These are phyloP conservation scores for Fusarium neocosmosporiellum DNA, from an alignment of 2,329 filamentous ascomycete species.

Conservation along the genomic window DNA sequence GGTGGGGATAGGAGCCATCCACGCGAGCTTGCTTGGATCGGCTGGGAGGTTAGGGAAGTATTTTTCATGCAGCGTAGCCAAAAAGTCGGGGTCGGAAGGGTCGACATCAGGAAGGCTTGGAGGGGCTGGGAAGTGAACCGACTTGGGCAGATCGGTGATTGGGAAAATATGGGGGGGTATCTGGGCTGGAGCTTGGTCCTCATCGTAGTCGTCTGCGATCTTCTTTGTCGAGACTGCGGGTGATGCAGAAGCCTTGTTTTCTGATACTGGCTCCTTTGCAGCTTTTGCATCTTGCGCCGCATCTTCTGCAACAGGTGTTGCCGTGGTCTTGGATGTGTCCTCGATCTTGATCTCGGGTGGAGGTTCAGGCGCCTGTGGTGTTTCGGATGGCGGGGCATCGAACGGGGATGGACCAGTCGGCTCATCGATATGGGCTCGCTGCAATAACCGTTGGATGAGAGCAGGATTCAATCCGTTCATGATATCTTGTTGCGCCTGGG, in stretches of 20 bases:
- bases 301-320: neutral
- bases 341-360: slow-evolving; percentile 52
- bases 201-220: slow-evolving; percentile 50
- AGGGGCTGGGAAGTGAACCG: slow-evolving; percentile 72
- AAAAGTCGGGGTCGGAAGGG: slow-evolving; percentile 84
- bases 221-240: slow-evolving; percentile 38
- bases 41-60: slow-evolving; percentile 92
- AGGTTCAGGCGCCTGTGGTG: slow-evolving; percentile 10
- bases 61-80: slow-evolving; percentile 85
- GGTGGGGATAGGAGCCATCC: slow-evolving; percentile 83
- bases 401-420: slow-evolving; percentile 56
- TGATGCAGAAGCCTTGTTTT: neutral
- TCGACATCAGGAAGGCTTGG: slow-evolving; percentile 77
- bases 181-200: slow-evolving; percentile 56
- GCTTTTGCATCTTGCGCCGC: neutral
- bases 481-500: slow-evolving; percentile 83
- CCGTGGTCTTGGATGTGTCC: slow-evolving; percentile 40
- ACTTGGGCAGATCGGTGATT: slow-evolving; percentile 52
- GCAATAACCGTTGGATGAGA: slow-evolving; percentile 80
- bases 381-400: slow-evolving; percentile 46
- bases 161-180: slow-evolving; percentile 57
- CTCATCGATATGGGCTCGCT: slow-evolving; percentile 80
- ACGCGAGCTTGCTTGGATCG: slow-evolving; percentile 86
- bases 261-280: neutral
- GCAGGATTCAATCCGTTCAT: slow-evolving; percentile 79